Conservation (phyloP, 164 flowering plant genomes). For the Vitis labrusca region DNA sequence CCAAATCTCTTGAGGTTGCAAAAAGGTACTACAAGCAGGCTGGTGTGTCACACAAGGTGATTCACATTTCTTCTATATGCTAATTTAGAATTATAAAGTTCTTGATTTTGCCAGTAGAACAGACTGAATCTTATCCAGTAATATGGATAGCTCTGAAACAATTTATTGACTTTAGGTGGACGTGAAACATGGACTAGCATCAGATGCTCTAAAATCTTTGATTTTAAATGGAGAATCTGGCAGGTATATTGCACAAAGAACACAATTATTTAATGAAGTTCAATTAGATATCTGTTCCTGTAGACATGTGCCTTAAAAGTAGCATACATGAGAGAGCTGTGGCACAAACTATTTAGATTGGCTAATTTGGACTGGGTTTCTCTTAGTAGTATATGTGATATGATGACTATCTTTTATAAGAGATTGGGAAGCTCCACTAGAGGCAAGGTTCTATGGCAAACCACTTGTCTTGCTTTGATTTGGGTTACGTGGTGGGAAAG, state of each 20-base stretch:
- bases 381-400: not conserved
- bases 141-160: slow-evolving; percentile 2
- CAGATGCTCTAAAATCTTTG: slow-evolving; percentile 56
- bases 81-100: not conserved
- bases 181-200: slow-evolving; percentile 75
- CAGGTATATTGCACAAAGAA: slow-evolving; percentile 43
- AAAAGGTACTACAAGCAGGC: slow-evolving; percentile 69
- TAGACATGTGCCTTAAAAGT: not conserved
- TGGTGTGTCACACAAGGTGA: slow-evolving; percentile 85
- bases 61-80: not conserved
- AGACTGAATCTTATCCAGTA: not conserved
- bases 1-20: slow-evolving; percentile 71
- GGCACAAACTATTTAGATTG: too few relatives aligned
- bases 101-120: not conserved
- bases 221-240: slow-evolving; percentile 66
- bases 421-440: too few relatives aligned
- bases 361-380: too few relatives aligned
- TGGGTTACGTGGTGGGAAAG: too few relatives aligned
- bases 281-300: not conserved
- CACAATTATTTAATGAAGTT: not conserved
- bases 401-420: not conserved
- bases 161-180: slow-evolving; percentile 47
- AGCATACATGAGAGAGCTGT: not conserved
- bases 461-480: too few relatives aligned
- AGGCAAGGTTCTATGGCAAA: too few relatives aligned